These are phyloP conservation scores for Uromyces viciae-fabae DNA, from an alignment of 1,284 basidiomycete species.

Conservation along the genomic window DNA sequence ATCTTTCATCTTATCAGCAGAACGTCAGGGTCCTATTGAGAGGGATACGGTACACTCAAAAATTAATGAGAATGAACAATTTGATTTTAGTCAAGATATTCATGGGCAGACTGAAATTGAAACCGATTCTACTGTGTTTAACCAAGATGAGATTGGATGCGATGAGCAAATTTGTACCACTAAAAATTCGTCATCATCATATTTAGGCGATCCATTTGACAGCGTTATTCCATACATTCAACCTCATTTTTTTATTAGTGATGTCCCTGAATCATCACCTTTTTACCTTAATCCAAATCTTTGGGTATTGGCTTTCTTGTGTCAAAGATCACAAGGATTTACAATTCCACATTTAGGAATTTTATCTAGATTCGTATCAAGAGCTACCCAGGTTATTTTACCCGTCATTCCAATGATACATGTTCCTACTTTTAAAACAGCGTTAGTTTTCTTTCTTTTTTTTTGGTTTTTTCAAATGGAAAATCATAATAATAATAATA, in stretches of 20 bases:
- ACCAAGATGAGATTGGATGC: not conserved
- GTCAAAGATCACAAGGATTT: slow-evolving; percentile 15
- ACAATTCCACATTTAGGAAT: slow-evolving; percentile 21
- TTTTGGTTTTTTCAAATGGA: not conserved
- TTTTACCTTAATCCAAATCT: slow-evolving; percentile 28
- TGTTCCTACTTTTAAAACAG: slow-evolving; percentile 18
- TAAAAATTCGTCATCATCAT: not conserved
- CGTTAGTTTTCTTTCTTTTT: not conserved
- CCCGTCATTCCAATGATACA: slow-evolving; percentile 41
- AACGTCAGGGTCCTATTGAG: too few relatives aligned
- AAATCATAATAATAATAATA: not conserved
- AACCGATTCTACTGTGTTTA: not conserved
- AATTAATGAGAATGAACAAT: not conserved
- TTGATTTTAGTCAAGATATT: not conserved
- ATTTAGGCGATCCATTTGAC: not conserved
- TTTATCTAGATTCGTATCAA: not conserved
- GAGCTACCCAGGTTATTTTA: slow-evolving; percentile 19
- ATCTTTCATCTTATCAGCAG: too few relatives aligned
- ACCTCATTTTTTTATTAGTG: slow-evolving; percentile 22
- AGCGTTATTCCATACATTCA: not conserved
- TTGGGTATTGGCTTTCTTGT: slow-evolving; percentile 26
- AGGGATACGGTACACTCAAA: too few relatives aligned
- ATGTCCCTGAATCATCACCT: not conserved
- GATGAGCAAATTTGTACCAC: not conserved
- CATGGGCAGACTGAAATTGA: not conserved